Base-by-base conservation (phyloP, 2,329 filamentous ascomycete genomes). In the Pseudogymnoascus sp. region DNA sequence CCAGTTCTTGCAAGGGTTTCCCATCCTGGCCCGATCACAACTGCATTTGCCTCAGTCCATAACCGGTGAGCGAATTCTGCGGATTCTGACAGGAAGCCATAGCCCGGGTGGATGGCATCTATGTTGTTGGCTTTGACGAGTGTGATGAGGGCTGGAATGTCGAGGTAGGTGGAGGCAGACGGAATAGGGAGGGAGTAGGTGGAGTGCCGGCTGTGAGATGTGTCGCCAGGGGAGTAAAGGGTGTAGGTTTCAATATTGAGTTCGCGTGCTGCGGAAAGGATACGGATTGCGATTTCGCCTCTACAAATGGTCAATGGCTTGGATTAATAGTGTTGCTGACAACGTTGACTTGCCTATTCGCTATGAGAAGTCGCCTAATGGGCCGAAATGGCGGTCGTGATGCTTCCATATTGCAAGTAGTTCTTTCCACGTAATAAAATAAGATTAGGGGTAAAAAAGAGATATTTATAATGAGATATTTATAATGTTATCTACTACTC, bases 41-140 rank as follows among this genome's bases (percentile, higher is more conserved):
- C 80, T 41, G 89, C 72, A 1, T 85, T 85, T 12, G 86, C 86
- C 69, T 89, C 85, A 42, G 81, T 82, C 76, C 77, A 81, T 70
- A 87, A 88, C 73, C 86, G 84, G 63, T 81, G 79, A 5, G 87
- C 86, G 71, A 90, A 91, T 0, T 77, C 79, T 9, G 87, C 82
- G 68, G 89, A 90, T 73, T 90, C 87, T 69, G 84, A 88, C 64
- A 90, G 76, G 63, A 75, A 90, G 58, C 87, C 87, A 76, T 90
- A 91, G 11, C 88, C 87, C 0, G 87, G 87, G 73, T 90, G 87
- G 67, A 90, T 86, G 11, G 84, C 84, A 70, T 87, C 81, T 68
- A 86, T 82, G 0, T 72, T 66, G 67, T 85, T 70, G 38, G 80
- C 73, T 62, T 78, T 76, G 4, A 73, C 79, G 22, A 86, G 71